Evolutionary conservation across 176 grass and related monocot genomes (phyloP), one percentile per base, ranked within the genome.

Genomic region (Neostapfia colusana): DNA sequence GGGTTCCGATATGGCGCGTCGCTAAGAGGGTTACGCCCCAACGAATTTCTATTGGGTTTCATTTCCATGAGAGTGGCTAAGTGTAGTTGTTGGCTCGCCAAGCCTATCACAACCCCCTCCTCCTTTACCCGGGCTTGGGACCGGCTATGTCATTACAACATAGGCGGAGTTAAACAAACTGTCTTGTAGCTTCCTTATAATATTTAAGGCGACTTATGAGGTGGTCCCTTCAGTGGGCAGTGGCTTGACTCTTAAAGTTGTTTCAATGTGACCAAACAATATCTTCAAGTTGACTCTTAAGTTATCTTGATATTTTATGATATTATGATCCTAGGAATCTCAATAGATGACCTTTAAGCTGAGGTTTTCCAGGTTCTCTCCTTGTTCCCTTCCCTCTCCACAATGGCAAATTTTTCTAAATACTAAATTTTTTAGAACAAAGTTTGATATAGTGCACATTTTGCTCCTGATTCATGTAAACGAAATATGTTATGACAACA

Each of bases 341-440:
- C 6, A 17, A 65, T n/a, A 37, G 9, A 1, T 1, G 3, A 9
- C 18, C 35, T 65, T 7, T n/a, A 39, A 38, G 34, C 17, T 65
- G 7, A 65, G 1, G 1, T n/a, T 18, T 7, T 65, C 10, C 59
- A 37, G 20, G 2, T 72, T 72, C 48, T 54, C 48, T 72, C 18
- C 48, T 72, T 37, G 27, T 72, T 53, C 46, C 51, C 49, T 72
- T 53, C 46, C 51, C 49, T 51, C 17, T 37, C 0, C 2, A 15
- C 17, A 28, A 10, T 7, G 8, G 9, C 23, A 25, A 26, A 4
- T 13, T 58, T 3, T 58, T 58, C 21, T 12, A 26, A 25, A 58
- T 65, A 71, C 24, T 50, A 48, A 72, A 5, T 31, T 64, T 50
- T 37, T 82, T 16, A 67, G 17, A 41, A 49, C 11, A 74, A 43